phyloP scores from a whole-genome alignment of 371 early-diverging fungal genomes.

The Mucor saturninus region DNA sequence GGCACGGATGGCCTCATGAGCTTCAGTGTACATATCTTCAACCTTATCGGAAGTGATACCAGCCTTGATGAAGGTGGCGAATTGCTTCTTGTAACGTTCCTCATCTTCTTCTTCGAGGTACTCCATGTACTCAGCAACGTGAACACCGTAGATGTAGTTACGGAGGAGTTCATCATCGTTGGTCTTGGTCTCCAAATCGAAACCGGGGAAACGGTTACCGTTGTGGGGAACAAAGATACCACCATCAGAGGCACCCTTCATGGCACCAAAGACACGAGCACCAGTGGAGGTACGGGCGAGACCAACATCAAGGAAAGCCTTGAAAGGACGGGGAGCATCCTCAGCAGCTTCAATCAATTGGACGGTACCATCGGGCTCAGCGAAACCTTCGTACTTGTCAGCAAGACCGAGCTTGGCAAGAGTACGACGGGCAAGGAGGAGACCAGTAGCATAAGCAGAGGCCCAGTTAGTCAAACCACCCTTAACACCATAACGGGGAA shows the following conservation, averaged over 20 bases:
- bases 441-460: constrained; percentile 99
- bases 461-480: constrained; percentile 99
- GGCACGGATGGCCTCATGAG: constrained; percentile 95
- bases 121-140: constrained; percentile 99
- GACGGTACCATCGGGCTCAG: constrained; percentile 92
- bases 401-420: constrained; percentile 95
- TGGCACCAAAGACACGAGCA: constrained; percentile 98
- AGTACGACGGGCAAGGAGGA: constrained; percentile 96
- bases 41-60: constrained; percentile 92
- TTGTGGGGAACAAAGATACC: constrained; percentile 99
- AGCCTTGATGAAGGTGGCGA: constrained; percentile 93
- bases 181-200: constrained; percentile 85
- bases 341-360: constrained; percentile 90
- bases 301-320: constrained; percentile 99
- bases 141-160: constrained; percentile 98
- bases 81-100: constrained; percentile 97
- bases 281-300: constrained; percentile 98
- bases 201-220: constrained; percentile 99
- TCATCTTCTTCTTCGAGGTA: constrained; percentile 98
- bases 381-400: constrained; percentile 94
- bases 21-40: constrained; percentile 95
- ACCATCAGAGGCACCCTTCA: constrained; percentile 99
- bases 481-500: constrained; percentile 97
- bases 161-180: constrained; percentile 96
- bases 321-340: constrained; percentile 97